Evolutionary conservation across 208 protist genomes (phyloP), one percentile per base, ranked within the genome.

Genomic region (Acanthamoeba castellanii): DNA sequence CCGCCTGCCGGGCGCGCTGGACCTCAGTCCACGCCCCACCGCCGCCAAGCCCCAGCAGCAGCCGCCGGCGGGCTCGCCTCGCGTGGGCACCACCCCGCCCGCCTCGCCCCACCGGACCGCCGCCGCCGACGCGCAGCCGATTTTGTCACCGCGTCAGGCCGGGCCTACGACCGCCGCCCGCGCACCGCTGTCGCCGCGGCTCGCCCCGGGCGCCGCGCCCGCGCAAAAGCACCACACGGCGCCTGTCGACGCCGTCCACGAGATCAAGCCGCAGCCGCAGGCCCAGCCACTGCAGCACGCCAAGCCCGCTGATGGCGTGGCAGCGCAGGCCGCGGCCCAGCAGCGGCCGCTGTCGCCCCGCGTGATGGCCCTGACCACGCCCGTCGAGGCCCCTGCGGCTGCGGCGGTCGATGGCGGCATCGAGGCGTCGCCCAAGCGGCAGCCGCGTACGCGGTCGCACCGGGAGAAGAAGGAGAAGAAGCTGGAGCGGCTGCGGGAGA

Each of bases 381-480:
- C n/a, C 9, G 32, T 42, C 20, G n/a, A 27, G 8, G 16, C 13
- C 11, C 20, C 70, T 8, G 8, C 6, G 70, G 42, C 34, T 4
- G 30, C 70, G 27, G 25, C 72, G 72, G 72, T 50, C 30, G 72
- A 70, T 76, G 32, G n/a, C 25, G 68, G 3, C 7, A 18, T n/a
- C n/a, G 32, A 11, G 9, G 68, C 30, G 4, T 3, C 20, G 68
- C n/a, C 25, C 20, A 50, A 4, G 76, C 52, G 57, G 76, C 25
- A 37, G 42, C 52, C 52, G 42, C 34, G 76, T 8, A 57, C 50
- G 52, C 27, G 84, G 42, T 64, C 50, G 47, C 32, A 70, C 7
- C 3, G 59, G 30, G 84, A 91, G 84, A 91, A 70, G 84, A 91
- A 91, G 84, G 32, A 64, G 59, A 42, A 64, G n/a, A 64, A 91